These are phyloP conservation scores for Trichosporon sp. DNA, from an alignment of 1,284 basidiomycete genomes.

Conservation along the genomic window DNA sequence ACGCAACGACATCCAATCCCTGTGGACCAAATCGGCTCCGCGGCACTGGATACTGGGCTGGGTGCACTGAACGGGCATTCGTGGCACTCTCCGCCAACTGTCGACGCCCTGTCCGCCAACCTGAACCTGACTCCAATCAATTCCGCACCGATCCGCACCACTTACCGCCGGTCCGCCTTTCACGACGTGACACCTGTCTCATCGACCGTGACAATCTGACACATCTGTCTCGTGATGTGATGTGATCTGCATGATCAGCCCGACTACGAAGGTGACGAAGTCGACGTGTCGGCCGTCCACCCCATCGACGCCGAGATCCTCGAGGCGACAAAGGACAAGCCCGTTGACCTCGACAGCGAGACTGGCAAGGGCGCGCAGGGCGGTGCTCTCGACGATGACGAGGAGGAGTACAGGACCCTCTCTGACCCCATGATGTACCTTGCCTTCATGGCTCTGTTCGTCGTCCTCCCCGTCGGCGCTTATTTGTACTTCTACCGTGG, in stretches of 20 bases:
- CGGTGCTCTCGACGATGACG: constrained; percentile 18
- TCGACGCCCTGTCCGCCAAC: too few species aligned
- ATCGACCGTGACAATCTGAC: too few species aligned
- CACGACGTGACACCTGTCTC: not conserved
- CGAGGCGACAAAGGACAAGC: not conserved
- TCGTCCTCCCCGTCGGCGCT: constrained; percentile 53
- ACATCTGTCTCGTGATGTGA: not conserved
- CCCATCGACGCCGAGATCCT: not conserved
- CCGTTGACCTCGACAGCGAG: not conserved
- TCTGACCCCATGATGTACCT: constrained; percentile 50
- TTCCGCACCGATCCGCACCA: too few species aligned
- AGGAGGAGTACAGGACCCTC: constrained; percentile 27
- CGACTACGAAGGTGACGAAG: constrained; percentile 11
- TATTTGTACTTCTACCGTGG: constrained; percentile 54
- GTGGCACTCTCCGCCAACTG: too few species aligned
- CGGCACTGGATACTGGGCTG: too few species aligned
- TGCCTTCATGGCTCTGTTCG: constrained; percentile 50
- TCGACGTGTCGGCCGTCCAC: not conserved
- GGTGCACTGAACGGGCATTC: too few species aligned
- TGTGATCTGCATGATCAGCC: constrained; percentile 2
- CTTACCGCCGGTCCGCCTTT: too few species aligned
- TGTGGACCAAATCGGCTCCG: too few species aligned
- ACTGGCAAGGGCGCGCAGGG: too few species aligned
- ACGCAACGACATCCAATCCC: too few species aligned
- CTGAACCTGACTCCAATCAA: too few species aligned